Percentiles rank a stretch among this genome's conserved stretches.
Conservation (phyloP, 2,329 filamentous ascomycete species). For the Aspergillus thermomutatus region DNA sequence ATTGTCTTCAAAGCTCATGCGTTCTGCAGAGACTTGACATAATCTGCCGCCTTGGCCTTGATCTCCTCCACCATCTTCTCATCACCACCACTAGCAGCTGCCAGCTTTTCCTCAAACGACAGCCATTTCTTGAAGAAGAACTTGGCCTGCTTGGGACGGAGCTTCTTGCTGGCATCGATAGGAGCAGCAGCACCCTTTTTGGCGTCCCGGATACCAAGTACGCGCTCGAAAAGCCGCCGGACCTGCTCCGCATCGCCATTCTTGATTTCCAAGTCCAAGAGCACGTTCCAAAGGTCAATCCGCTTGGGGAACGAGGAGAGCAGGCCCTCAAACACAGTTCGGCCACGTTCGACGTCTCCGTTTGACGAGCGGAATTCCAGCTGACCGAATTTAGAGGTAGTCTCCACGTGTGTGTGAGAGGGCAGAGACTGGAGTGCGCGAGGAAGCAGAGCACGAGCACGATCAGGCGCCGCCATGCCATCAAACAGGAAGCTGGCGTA, state of each 20-base stretch:
- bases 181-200: slow-evolving; percentile 32
- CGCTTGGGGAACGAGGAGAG: slow-evolving; percentile 83
- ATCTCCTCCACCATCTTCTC: slow-evolving; percentile 68
- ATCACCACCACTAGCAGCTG: slow-evolving; percentile 52
- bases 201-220: slow-evolving; percentile 47
- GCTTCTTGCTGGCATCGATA: slow-evolving; percentile 50
- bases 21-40: slow-evolving; percentile 52
- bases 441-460: slow-evolving; percentile 71
- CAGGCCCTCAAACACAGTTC: slow-evolving; percentile 90
- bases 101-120: slow-evolving; percentile 72
- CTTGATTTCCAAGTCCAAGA: slow-evolving; percentile 77
- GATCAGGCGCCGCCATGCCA: slow-evolving; percentile 65
- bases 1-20: slow-evolving; percentile 7
- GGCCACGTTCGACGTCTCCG: slow-evolving; percentile 83
- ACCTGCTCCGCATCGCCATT: slow-evolving; percentile 60
- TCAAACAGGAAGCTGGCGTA: slow-evolving; percentile 91
- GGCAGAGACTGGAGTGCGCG: slow-evolving; percentile 83
- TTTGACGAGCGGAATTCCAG: slow-evolving; percentile 83
- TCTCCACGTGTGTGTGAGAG: slow-evolving; percentile 63
- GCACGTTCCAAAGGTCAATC: slow-evolving; percentile 88
- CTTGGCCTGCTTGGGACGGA: slow-evolving; percentile 80
- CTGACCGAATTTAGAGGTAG: slow-evolving; percentile 84
- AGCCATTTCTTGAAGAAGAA: slow-evolving; percentile 91
- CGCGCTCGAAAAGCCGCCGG: slow-evolving; percentile 77
- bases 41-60: slow-evolving; percentile 67